Base-by-base conservation (phyloP, 2,329 filamentous ascomycete genomes). In the Xylaria hypoxylon region DNA sequence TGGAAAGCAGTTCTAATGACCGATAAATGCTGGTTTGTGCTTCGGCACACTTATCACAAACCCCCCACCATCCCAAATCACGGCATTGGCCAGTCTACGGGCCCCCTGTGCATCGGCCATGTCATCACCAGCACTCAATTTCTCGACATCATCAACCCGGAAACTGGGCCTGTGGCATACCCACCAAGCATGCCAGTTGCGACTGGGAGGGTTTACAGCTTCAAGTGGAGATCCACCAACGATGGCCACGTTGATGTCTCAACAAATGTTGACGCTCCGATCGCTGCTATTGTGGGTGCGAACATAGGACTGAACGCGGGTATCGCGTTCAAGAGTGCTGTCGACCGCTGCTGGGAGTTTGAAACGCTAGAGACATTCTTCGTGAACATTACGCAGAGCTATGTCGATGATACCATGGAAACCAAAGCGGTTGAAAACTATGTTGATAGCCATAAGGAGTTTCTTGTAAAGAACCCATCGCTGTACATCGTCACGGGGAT, bases 341-440 rank as follows among this genome's bases (percentile, higher is more conserved):
- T 48, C 24, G 24, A 28, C 26, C 45, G 45, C 22, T 48, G 45
- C 11, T 28, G 24, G 45, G 45, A 48, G 22, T 48, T 48, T 7
- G 45, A 48, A 15, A 28, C 10, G 13, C 10, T 48, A 3, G 24
- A 48, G 45, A 48, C 45, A 28, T 48, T 48, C 6, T 26, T 24
- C 2, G 24, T 28, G 11, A 48, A 48, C 45, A 28, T 48, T 11
- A 48, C 45, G 26, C 45, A 48, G 45, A 48, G 45, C 45, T 48
- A 48, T 17, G 45, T 48, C 22, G 45, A 48, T 28, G 45, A 48
- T 48, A 48, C 22, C 24, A 28, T 48, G 45, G 24, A 48, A 48
- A 48, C 45, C 3, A 11, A 7, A 11, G 45, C 26, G 45, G 10
- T 48, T 17, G 45, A 48, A 28, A 48, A 19, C 13, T 48, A 48